Evolutionary conservation across 768 basidiomycete species (phyloP).

Genomic region (Boletellus sp.): DNA sequence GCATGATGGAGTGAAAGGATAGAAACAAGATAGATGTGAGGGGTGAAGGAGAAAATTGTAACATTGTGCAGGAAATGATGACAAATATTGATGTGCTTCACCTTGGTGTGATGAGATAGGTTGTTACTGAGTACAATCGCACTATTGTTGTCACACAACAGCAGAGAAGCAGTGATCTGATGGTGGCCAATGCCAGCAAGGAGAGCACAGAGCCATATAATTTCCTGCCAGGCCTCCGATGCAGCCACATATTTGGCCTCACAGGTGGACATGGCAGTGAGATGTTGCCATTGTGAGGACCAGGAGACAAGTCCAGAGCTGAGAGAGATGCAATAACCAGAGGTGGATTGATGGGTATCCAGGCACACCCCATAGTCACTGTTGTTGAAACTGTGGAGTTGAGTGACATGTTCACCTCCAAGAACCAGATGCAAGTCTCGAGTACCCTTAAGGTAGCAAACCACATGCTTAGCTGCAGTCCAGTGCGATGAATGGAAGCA

Average conservation of each 20-base stretch:
- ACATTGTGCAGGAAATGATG: background rate
- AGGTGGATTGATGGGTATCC: background rate
- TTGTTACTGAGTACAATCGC: background rate
- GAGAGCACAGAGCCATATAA: background rate
- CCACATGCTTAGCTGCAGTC: slow-evolving; percentile 5
- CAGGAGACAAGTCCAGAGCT: background rate
- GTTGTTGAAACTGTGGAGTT: background rate
- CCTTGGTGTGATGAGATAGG: background rate
- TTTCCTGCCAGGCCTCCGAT: background rate
- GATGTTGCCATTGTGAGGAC: background rate
- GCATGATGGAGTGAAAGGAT: no score
- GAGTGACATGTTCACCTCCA: background rate
- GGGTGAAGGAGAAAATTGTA: no score
- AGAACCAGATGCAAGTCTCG: background rate
- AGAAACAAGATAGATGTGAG: no score
- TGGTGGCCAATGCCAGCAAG: background rate
- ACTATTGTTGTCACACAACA: background rate
- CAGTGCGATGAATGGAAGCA: slow-evolving; percentile 6
- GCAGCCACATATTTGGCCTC: background rate
- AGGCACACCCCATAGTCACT: background rate
- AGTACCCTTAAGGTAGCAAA: background rate
- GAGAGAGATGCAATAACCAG: background rate
- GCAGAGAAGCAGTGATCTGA: background rate
- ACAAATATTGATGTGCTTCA: background rate
- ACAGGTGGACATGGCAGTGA: background rate